Evolutionary conservation across 768 basidiomycete genomes (phyloP).

Genomic region (Harrya chromipes): DNA sequence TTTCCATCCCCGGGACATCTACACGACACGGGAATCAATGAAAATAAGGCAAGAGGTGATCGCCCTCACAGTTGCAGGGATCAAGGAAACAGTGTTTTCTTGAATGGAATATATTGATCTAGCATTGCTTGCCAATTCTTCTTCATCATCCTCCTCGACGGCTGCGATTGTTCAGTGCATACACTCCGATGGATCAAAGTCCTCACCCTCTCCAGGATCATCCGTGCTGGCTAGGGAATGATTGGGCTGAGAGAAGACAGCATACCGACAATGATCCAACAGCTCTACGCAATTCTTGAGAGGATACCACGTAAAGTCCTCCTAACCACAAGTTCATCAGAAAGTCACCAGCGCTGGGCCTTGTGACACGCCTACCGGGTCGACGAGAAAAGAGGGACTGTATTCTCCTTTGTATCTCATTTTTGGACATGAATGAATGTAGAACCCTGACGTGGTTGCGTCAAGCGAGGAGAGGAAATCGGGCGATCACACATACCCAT

Average conservation of each 20-base stretch:
- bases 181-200: not conserved
- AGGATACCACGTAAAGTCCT: constrained; percentile 75
- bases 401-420: constrained; percentile 98
- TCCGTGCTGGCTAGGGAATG: constrained; percentile 43
- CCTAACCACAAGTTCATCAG: constrained; percentile 41
- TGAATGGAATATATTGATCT: constrained; percentile 26
- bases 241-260: constrained; percentile 63
- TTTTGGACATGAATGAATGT: constrained; percentile 88
- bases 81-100: constrained; percentile 17
- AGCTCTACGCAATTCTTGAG: constrained; percentile 53
- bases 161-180: constrained; percentile 16
- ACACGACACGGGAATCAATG: constrained; percentile 4
- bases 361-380: constrained; percentile 57
- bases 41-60: not conserved
- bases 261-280: constrained; percentile 69
- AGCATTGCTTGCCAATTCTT: constrained; percentile 18
- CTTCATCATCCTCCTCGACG: constrained; percentile 11
- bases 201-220: constrained; percentile 27
- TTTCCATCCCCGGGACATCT: constrained; percentile 30
- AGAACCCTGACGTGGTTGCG: constrained; percentile 60
- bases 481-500: constrained; percentile 62
- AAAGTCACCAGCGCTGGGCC: not conserved
- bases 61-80: constrained; percentile 25
- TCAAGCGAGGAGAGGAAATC: not conserved
- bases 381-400: constrained; percentile 78